Conservation (phyloP, 768 basidiomycete species). For the Phaeotremella skinneri region DNA sequence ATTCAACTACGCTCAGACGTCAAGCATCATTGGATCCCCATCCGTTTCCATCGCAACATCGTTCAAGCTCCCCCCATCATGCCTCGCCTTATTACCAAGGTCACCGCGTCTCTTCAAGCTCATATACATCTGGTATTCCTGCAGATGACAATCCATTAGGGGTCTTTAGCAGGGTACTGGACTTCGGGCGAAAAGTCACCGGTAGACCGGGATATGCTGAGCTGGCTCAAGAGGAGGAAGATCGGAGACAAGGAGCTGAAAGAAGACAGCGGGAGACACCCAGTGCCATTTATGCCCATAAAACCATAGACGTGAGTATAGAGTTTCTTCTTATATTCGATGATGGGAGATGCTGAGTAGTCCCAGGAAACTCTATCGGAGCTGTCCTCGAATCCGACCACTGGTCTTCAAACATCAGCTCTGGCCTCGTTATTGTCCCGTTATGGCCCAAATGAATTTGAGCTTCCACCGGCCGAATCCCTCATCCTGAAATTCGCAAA, state of each 20-base stretch:
- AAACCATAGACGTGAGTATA: slow-evolving; percentile 40
- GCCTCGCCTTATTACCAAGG: slow-evolving; percentile 4
- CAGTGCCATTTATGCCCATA: slow-evolving; percentile 45
- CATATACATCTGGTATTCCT: neutral
- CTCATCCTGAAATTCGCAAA: slow-evolving; percentile 83
- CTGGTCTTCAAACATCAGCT: slow-evolving; percentile 64
- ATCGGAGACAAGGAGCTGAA: slow-evolving; percentile 17
- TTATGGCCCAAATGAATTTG: slow-evolving; percentile 92
- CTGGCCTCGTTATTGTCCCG: slow-evolving; percentile 64
- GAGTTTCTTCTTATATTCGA: neutral
- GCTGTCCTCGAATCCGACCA: slow-evolving; percentile 63
- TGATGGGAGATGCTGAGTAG: neutral
- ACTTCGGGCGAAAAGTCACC: slow-evolving; percentile 21
- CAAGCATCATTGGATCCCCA: slow-evolving; percentile 22
- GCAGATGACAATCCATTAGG: neutral
- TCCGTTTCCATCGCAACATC: slow-evolving; percentile 14
- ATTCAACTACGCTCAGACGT: slow-evolving; percentile 41
- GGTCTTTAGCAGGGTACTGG: slow-evolving; percentile 14
- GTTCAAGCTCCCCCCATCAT: slow-evolving; percentile 8
- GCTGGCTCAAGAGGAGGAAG: slow-evolving; percentile 23
- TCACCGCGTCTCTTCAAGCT: neutral
- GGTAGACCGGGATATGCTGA: slow-evolving; percentile 32
- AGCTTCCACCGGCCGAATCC: slow-evolving; percentile 76
- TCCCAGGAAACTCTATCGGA: slow-evolving; percentile 69
- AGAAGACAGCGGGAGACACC: slow-evolving; percentile 43